These are phyloP conservation scores for Pseudogymnoascus sp. DNA, from an alignment of 2,329 filamentous ascomycete genomes.

Conservation along the genomic window DNA sequence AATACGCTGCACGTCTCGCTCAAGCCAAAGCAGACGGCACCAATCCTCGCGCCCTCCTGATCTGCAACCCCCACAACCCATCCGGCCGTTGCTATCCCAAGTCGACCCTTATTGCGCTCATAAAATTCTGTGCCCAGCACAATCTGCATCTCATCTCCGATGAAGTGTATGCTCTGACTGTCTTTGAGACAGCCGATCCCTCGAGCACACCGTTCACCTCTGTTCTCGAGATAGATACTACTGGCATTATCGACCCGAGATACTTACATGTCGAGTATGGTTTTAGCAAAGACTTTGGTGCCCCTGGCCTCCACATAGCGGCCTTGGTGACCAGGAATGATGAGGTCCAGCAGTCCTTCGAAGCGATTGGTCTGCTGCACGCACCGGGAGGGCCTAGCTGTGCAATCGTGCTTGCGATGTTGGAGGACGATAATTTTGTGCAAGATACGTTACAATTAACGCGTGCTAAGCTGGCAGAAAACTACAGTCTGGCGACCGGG, in stretches of 20 bases:
- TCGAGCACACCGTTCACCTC: constrained; percentile 40
- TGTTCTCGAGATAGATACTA: constrained; percentile 38
- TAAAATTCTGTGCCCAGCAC: constrained; percentile 36
- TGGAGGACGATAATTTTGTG: constrained; percentile 40
- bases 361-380: constrained; percentile 38
- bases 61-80: constrained; percentile 32
- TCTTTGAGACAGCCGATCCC: constrained; percentile 30
- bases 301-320: constrained; percentile 36
- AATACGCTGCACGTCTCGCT: constrained; percentile 33
- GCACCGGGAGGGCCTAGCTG: constrained; percentile 39
- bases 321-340: constrained; percentile 29
- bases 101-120: constrained; percentile 23
- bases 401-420: constrained; percentile 36
- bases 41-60: constrained; percentile 33
- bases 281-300: constrained; percentile 34
- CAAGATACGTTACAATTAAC: constrained; percentile 37
- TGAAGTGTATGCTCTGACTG: constrained; percentile 42
- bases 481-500: constrained; percentile 34
- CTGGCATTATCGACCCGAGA: constrained; percentile 37
- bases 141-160: constrained; percentile 41
- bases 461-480: constrained; percentile 32
- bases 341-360: constrained; percentile 30
- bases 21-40: constrained; percentile 28
- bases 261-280: constrained; percentile 36
- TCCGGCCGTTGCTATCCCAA: constrained; percentile 19